phyloP scores from a whole-genome alignment of 306 rosid genomes.

The Castanea crenata region DNA sequence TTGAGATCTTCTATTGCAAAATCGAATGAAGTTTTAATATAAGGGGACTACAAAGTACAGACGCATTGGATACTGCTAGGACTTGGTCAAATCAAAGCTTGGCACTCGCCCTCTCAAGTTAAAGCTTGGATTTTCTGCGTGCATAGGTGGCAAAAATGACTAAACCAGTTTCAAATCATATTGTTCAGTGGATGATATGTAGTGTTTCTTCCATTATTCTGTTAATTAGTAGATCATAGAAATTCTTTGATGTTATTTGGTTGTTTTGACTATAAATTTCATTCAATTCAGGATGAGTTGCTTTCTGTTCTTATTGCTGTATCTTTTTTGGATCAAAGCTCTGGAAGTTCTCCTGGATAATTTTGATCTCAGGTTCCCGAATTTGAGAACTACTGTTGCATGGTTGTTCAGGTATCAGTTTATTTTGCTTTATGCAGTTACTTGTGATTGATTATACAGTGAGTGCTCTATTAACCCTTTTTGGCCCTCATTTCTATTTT shows the following conservation, averaged over 20 bases:
- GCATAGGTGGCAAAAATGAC: slow-evolving; percentile 22
- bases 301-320: slow-evolving; percentile 44
- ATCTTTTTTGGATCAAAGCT: slow-evolving; percentile 45
- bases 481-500: neutral
- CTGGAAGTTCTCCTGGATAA: slow-evolving; percentile 35
- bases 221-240: slow-evolving; percentile 10
- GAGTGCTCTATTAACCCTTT: slow-evolving; percentile 10
- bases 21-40: neutral
- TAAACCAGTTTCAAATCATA: slow-evolving; percentile 4
- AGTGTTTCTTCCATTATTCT: slow-evolving; percentile 25
- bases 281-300: slow-evolving; percentile 43
- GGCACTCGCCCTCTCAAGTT: neutral
- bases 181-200: slow-evolving; percentile 35
- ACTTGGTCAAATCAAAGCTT: neutral
- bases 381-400: slow-evolving; percentile 19
- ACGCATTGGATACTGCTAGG: slow-evolving; percentile 2
- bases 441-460: neutral
- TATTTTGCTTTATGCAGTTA: slow-evolving; percentile 13
- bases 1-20: slow-evolving; percentile 11
- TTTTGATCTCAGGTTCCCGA: slow-evolving; percentile 28
- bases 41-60: neutral
- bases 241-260: slow-evolving; percentile 5
- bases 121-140: slow-evolving; percentile 15
- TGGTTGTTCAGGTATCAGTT: slow-evolving; percentile 34
- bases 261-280: slow-evolving; percentile 40